Evolutionary conservation across 192 early-diverging fungal species (phyloP).

Genomic region (Backusella macrospora): DNA sequence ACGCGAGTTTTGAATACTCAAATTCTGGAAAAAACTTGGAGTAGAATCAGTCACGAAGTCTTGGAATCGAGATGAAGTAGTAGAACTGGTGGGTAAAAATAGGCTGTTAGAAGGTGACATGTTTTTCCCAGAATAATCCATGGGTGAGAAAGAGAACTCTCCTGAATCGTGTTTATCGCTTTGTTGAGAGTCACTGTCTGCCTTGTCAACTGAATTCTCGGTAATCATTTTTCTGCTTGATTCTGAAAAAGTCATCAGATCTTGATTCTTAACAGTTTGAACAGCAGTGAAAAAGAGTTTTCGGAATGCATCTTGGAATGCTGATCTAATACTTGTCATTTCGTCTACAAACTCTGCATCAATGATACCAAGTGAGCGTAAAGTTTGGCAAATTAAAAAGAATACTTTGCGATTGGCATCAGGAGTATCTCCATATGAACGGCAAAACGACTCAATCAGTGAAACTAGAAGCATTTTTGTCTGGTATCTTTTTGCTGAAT

Average conservation of each 20-base stretch:
- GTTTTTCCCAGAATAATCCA: conserved; percentile 5
- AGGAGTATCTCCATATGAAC: conserved; percentile 83
- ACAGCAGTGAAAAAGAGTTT: conserved; percentile 83
- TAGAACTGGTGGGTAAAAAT: background rate
- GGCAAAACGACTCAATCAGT: conserved; percentile 89
- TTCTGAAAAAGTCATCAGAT: conserved; percentile 16
- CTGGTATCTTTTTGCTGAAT: conserved; percentile 48
- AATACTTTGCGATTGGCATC: conserved; percentile 86
- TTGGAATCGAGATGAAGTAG: background rate
- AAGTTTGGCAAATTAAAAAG: conserved; percentile 84
- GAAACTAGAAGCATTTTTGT: conserved; percentile 85
- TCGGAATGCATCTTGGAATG: conserved; percentile 85
- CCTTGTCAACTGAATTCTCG: background rate
- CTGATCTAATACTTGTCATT: conserved; percentile 78
- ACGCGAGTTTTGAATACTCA: conserved; percentile 61
- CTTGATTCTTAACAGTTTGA: conserved; percentile 59
- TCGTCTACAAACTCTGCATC: conserved; percentile 69
- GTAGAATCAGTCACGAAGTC: conserved; percentile 2
- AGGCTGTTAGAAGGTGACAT: background rate
- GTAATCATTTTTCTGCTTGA: conserved; percentile 6
- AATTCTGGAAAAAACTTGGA: conserved; percentile 22
- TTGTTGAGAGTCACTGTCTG: background rate
- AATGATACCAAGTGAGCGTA: conserved; percentile 84
- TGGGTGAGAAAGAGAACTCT: background rate
- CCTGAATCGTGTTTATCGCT: background rate